Percentiles rank a stretch among this genome's conserved stretches.
These are phyloP conservation scores for Coemansia biformis DNA, from an alignment of 192 early-diverging fungal species.

Conservation along the genomic window DNA sequence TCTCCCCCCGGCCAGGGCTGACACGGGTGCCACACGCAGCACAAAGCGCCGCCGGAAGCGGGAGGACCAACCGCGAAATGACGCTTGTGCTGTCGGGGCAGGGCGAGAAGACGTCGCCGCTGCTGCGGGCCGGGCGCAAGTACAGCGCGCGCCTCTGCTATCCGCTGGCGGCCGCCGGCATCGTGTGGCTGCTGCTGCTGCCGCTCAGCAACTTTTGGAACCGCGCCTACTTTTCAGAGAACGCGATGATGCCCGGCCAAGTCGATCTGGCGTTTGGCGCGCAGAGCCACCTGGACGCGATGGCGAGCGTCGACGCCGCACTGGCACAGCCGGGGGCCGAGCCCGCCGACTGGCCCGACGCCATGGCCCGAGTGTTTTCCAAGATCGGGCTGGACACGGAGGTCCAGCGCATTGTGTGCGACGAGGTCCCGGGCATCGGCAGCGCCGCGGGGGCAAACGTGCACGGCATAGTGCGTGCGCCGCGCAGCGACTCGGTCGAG, in stretches of 20 bases:
- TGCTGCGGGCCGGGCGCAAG: conserved; percentile 24
- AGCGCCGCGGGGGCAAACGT: conserved; percentile 60
- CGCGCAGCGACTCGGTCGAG: conserved; percentile 83
- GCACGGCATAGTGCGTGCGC: conserved; percentile 75
- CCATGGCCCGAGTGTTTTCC: conserved; percentile 15
- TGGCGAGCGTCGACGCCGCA: conserved; percentile 14
- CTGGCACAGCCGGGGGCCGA: not conserved
- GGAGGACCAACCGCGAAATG: too few relatives aligned
- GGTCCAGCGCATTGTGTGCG: conserved; percentile 25
- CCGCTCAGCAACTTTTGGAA: conserved; percentile 61
- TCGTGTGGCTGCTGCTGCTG: conserved; percentile 61
- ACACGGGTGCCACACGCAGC: too few relatives aligned
- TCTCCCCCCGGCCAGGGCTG: too few relatives aligned
- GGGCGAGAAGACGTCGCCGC: conserved; percentile 41
- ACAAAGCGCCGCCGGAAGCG: too few relatives aligned
- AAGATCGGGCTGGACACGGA: conserved; percentile 39
- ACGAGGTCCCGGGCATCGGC: conserved; percentile 26
- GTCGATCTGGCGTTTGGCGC: conserved; percentile 46
- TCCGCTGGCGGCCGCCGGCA: conserved; percentile 54
- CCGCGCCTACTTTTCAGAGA: conserved; percentile 68
- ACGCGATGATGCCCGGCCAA: conserved; percentile 68
- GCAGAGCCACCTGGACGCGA: conserved; percentile 18
- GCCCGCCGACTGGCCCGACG: conserved; percentile 7
- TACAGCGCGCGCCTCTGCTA: conserved; percentile 50
- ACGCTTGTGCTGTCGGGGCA: conserved; percentile 45